Percentiles rank a stretch among this genome's conserved stretches.
phyloP scores from a whole-genome alignment of 441 rosid genomes.

The Dalechampia spathulata region DNA sequence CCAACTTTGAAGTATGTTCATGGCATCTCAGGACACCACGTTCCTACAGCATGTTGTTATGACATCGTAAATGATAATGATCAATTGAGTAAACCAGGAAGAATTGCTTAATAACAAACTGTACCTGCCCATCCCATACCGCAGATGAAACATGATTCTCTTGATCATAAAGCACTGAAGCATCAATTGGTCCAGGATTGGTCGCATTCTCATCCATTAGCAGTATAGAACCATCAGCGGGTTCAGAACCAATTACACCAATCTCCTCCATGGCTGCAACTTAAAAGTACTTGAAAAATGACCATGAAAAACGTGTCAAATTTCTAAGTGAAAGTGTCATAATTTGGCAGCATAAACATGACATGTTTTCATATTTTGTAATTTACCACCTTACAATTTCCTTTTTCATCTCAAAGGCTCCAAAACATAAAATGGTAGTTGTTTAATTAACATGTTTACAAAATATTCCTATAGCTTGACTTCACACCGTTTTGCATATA shows the following conservation, averaged over 20 bases:
- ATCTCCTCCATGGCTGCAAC: constrained; percentile 14
- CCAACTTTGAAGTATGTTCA: constrained; percentile 67
- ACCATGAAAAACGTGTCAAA: not conserved
- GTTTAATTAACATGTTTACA: no score
- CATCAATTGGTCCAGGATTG: constrained; percentile 25
- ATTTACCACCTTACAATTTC: no score
- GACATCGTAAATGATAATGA: not conserved
- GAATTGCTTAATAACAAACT: not conserved
- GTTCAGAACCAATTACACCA: constrained; percentile 11
- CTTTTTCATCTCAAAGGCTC: no score
- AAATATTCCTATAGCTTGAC: no score
- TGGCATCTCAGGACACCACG: constrained; percentile 76
- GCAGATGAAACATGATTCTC: constrained; percentile 50
- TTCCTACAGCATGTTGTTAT: constrained; percentile 29
- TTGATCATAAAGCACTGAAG: constrained; percentile 46
- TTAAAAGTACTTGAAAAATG: not conserved
- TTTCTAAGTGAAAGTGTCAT: not conserved
- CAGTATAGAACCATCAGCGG: constrained; percentile 10
- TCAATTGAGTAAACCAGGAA: not conserved
- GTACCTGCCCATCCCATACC: constrained; percentile 43
- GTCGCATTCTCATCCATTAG: constrained; percentile 13
- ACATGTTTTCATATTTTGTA: no score
- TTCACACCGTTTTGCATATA: no score
- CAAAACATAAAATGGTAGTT: no score
- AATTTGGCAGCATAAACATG: no score